Evolutionary conservation across 140 eudicot species (phyloP).

Genomic region (Flaveria floridana): DNA sequence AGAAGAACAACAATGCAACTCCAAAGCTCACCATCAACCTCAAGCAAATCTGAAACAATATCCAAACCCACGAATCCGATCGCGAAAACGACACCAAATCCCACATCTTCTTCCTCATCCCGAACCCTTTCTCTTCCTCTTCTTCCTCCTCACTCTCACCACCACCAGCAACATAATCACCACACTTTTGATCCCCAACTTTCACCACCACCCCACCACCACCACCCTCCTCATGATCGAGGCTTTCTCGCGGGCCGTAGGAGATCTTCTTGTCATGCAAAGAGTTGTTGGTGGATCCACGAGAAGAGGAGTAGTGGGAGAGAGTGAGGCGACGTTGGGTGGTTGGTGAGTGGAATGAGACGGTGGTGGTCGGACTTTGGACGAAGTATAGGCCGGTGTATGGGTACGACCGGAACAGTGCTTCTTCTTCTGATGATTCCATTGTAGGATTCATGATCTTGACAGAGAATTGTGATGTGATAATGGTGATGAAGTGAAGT

Average conservation of each 20-base stretch:
- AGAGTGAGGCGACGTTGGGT: conserved; percentile 41
- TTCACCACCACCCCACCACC: conserved; percentile 18
- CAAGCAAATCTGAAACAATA: conserved; percentile 59
- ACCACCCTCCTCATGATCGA: conserved; percentile 9
- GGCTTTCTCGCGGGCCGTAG: conserved; percentile 25
- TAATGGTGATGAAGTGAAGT: neutral
- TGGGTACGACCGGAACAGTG: conserved; percentile 51
- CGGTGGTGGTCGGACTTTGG: conserved; percentile 65
- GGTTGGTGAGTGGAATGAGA: conserved; percentile 33
- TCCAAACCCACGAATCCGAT: conserved; percentile 62
- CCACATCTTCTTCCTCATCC: conserved; percentile 35
- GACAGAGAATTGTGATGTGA: neutral
- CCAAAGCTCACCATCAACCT: conserved; percentile 61
- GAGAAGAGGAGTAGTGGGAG: conserved; percentile 67
- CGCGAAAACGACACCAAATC: conserved; percentile 47
- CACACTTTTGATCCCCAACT: conserved; percentile 3
- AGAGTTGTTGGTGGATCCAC: conserved; percentile 55
- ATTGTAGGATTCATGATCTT: conserved; percentile 28
- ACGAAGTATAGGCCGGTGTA: conserved; percentile 59
- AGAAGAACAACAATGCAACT: conserved; percentile 72
- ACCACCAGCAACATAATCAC: conserved; percentile 7
- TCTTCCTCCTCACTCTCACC: conserved; percentile 26
- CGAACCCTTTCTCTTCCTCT: conserved; percentile 10
- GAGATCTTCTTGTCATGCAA: conserved; percentile 43
- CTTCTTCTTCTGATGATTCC: conserved; percentile 66